Percentiles rank a stretch among this genome's conserved stretches.
phyloP scores from a whole-genome alignment of 176 grass and related monocot species.

The Triticum urartu region DNA sequence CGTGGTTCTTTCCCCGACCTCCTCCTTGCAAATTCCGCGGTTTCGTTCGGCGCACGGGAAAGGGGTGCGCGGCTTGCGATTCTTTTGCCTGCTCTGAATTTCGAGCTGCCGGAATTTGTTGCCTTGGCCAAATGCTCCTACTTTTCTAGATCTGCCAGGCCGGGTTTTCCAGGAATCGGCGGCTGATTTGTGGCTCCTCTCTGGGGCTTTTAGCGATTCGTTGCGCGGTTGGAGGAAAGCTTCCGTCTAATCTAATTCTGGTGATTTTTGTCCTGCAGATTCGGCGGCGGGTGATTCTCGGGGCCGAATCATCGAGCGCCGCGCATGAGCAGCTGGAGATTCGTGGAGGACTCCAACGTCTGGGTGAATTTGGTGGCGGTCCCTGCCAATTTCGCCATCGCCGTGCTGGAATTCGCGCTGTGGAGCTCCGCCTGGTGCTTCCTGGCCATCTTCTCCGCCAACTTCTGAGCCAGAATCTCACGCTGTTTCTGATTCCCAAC shows the following conservation, averaged over 20 bases:
- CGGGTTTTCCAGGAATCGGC: no score
- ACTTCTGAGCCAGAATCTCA: slow-evolving; percentile 25
- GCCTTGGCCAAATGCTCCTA: neutral
- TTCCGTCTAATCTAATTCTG: slow-evolving; percentile 8
- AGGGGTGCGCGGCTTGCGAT: neutral
- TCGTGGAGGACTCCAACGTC: slow-evolving; percentile 23
- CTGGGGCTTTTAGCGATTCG: neutral
- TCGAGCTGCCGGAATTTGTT: neutral
- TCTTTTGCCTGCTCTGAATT: neutral
- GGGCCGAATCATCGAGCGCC: neutral
- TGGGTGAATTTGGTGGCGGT: slow-evolving; percentile 35
- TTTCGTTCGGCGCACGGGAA: neutral
- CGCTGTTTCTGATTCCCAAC: neutral
- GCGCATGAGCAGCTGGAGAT: slow-evolving; percentile 13
- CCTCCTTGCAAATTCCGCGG: neutral
- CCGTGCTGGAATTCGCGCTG: slow-evolving; percentile 29
- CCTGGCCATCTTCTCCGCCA: neutral
- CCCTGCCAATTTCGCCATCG: slow-evolving; percentile 24
- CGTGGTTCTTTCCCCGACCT: neutral
- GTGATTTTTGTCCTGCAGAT: slow-evolving; percentile 3
- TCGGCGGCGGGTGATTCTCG: neutral
- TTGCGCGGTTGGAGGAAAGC: neutral
- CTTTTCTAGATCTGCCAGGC: neutral
- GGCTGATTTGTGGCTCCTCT: no score
- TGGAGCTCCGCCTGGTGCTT: slow-evolving; percentile 41